Evolutionary conservation across 495 filamentous ascomycete genomes (phyloP).

Genomic region (Aspergillus coremiiformis): DNA sequence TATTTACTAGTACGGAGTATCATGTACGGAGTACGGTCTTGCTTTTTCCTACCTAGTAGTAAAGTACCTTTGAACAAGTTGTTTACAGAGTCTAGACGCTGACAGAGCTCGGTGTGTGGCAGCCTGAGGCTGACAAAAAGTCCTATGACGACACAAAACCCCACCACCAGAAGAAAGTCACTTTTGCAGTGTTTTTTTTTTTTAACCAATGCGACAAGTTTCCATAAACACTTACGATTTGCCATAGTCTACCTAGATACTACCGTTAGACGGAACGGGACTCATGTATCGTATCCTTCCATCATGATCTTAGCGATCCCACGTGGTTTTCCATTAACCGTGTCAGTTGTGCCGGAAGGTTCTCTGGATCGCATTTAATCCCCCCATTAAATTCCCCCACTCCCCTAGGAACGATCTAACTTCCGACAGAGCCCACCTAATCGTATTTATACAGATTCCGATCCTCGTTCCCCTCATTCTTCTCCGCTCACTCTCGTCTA

Average conservation of each 20-base stretch:
- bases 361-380: not conserved
- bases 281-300: no score
- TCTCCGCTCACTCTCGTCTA: conserved; percentile 7
- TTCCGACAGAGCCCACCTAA: conserved; percentile 10
- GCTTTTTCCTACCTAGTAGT: no score
- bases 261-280: not conserved
- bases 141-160: conserved; percentile 13
- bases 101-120: not conserved
- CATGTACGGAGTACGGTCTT: no score
- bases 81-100: no score
- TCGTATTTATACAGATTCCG: conserved; percentile 9
- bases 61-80: no score
- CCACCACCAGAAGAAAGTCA: not conserved
- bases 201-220: not conserved
- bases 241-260: not conserved
- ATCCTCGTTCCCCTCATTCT: conserved; percentile 7
- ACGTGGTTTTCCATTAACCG: not conserved
- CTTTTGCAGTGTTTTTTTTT: no score
- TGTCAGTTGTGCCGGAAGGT: conserved; percentile 14
- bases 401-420: conserved; percentile 5
- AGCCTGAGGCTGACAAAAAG: conserved; percentile 3
- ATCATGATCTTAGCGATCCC: conserved; percentile 1
- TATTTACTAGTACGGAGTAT: no score
- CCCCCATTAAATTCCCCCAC: not conserved
- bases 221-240: not conserved